Base-by-base conservation (phyloP, 1,284 basidiomycete genomes). In the Golubevia pallescens region DNA sequence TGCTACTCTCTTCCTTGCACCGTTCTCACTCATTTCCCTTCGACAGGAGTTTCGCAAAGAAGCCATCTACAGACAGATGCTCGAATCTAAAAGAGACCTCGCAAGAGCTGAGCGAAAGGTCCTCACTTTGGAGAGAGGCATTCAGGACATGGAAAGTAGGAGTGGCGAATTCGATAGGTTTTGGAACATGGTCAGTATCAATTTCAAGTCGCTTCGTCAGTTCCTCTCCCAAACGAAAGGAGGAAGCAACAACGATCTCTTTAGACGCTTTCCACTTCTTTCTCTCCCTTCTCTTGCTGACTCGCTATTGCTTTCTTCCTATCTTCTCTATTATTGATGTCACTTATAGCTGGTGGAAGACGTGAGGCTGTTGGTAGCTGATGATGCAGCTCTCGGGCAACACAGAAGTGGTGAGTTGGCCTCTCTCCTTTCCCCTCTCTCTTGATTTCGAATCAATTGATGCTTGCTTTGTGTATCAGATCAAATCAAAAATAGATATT, bases 61-160 rank as follows among this genome's bases (percentile, higher is more conserved):
- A 32, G 80, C 80, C 56, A 78, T 83, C 60, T 83, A 77, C 52
- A 75, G 80, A 34, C 62, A 70, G 56, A 56, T 83, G 57, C 76
- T 77, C 21, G 79, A 83, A 54, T 68, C 73, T 3, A 61, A 68
- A 51, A 68, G 80, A 19, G 67, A 69, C 20, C 64, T 79, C 5
- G 64, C 61, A 4, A 24, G 69, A 8, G 62, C 74, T 16, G 74
- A 76, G 58, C 60, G 63, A 34, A 70, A 70, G 19, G 61, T 72
- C 5, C 68, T 70, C 10, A 10, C 64, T 10, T 67, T 78, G n/a
- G 69, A 74, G 2, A 67, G 69, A 56, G 48, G 60, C 3, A 24
- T 69, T 23, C 32, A 57, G 3, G 61, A 70, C 23, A 61, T 75
- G 10, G 64, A 75, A 34, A 61, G 74, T 20, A 65, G 66, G 56